Percentiles rank a stretch among this genome's conserved stretches.
These are phyloP conservation scores for Themeda triandra DNA, from an alignment of 176 grass and related monocot genomes.

Conservation along the genomic window DNA sequence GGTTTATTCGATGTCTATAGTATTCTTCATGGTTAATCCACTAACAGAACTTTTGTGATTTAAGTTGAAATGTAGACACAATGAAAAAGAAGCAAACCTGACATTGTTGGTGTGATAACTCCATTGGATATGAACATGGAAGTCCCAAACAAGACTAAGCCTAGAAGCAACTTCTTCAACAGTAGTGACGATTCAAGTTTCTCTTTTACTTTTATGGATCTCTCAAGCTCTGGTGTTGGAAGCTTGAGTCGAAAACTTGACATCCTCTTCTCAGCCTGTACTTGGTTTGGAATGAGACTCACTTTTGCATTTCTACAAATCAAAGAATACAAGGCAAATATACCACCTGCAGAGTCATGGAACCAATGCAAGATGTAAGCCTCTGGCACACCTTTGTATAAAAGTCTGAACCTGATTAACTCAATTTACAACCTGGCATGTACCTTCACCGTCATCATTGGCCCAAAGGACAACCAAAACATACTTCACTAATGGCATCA, in stretches of 20 bases:
- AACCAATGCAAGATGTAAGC: constrained; percentile 34
- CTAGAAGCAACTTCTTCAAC: constrained; percentile 76
- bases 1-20: neutral
- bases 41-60: neutral
- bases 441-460: constrained; percentile 94
- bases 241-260: constrained; percentile 79
- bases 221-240: constrained; percentile 69
- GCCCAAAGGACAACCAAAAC: constrained; percentile 80
- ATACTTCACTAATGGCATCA: constrained; percentile 88
- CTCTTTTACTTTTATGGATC: constrained; percentile 89
- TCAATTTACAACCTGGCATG: constrained; percentile 49
- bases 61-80: neutral
- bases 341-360: constrained; percentile 67
- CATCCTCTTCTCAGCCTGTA: constrained; percentile 70
- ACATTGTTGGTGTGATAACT: constrained; percentile 96
- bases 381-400: constrained; percentile 10
- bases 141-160: constrained; percentile 85
- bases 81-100: constrained; percentile 63
- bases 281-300: constrained; percentile 81
- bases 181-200: constrained; percentile 68
- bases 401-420: constrained; percentile 13
- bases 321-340: constrained; percentile 96
- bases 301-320: constrained; percentile 90
- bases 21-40: neutral
- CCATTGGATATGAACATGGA: constrained; percentile 95